Conservation (phyloP, 148 eudicot species). For the Rhododendron ferrugineum region DNA sequence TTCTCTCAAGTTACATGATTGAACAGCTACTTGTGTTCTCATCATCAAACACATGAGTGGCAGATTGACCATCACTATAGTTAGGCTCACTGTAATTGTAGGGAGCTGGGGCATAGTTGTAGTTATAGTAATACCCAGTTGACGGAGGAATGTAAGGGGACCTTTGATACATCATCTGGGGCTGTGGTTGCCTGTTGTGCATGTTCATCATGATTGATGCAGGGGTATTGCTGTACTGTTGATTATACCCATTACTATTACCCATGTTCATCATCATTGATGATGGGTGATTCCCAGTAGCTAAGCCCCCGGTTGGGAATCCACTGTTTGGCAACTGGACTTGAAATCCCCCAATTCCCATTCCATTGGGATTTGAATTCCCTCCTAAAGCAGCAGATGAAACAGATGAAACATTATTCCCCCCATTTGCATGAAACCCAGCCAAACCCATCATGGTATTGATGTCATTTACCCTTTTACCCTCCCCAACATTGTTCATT, state of each 20-base stretch:
- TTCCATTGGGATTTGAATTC: slow-evolving; percentile 15
- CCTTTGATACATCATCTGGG: slow-evolving; percentile 74
- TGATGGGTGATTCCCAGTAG: slow-evolving; percentile 26
- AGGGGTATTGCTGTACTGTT: slow-evolving; percentile 16
- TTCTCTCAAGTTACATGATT: slow-evolving; percentile 33
- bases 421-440: slow-evolving; percentile 32
- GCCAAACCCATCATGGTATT: slow-evolving; percentile 41
- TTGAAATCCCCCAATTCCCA: slow-evolving; percentile 16
- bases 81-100: slow-evolving; percentile 24
- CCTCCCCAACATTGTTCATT: slow-evolving; percentile 27
- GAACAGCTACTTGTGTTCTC: slow-evolving; percentile 59
- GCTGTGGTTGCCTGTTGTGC: slow-evolving; percentile 47
- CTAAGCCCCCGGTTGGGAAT: slow-evolving; percentile 10
- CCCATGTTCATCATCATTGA: slow-evolving; percentile 44
- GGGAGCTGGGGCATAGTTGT: slow-evolving; percentile 48
- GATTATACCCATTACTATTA: slow-evolving; percentile 8
- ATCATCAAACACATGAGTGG: slow-evolving; percentile 44
- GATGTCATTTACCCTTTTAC: slow-evolving; percentile 35
- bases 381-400: slow-evolving; percentile 9
- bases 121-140: slow-evolving; percentile 60
- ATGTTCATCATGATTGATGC: slow-evolving; percentile 49
- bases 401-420: slow-evolving; percentile 9
- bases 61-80: slow-evolving; percentile 23
- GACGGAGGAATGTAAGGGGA: slow-evolving; percentile 52
- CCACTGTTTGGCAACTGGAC: slow-evolving; percentile 23